Conservation (phyloP, 129 eudicot genomes). For the Artemisia annua region DNA sequence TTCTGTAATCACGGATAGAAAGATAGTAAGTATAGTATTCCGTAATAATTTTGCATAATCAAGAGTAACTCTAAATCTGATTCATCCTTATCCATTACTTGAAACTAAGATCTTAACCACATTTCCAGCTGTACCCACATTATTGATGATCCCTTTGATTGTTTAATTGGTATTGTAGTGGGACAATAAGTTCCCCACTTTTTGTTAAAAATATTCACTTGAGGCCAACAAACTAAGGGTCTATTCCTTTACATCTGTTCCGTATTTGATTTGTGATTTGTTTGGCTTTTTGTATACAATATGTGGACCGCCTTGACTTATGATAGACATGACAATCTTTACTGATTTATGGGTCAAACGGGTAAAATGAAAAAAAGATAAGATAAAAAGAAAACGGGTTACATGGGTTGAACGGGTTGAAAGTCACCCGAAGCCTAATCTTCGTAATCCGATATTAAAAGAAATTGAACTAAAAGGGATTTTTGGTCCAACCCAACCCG, state of each 20-base stretch:
- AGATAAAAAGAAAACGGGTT: not conserved
- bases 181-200: slow-evolving; percentile 27
- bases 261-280: slow-evolving; percentile 18
- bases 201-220: slow-evolving; percentile 21
- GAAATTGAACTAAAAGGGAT: not conserved
- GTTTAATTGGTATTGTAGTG: slow-evolving; percentile 29
- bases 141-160: slow-evolving; percentile 19
- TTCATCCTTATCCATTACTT: slow-evolving; percentile 35
- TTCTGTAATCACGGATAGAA: slow-evolving; percentile 9
- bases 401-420: not conserved
- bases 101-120: slow-evolving; percentile 31
- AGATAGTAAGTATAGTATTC: not conserved
- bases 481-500: not conserved
- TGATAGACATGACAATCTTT: not conserved
- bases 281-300: slow-evolving; percentile 18
- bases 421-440: not conserved
- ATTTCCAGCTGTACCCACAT: slow-evolving; percentile 36
- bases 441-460: not conserved
- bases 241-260: slow-evolving; percentile 18
- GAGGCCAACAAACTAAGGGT: slow-evolving; percentile 34
- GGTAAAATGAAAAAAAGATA: not conserved
- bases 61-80: slow-evolving; percentile 5
- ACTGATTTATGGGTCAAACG: slow-evolving; percentile 1
- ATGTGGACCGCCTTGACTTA: slow-evolving; percentile 19
- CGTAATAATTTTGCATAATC: not conserved